A percentile compares a stretch with the other conserved stretches of the same genome.
Evolutionary conservation across 148 eudicot genomes (phyloP).

Genomic region (Vaccinium corymbosum): DNA sequence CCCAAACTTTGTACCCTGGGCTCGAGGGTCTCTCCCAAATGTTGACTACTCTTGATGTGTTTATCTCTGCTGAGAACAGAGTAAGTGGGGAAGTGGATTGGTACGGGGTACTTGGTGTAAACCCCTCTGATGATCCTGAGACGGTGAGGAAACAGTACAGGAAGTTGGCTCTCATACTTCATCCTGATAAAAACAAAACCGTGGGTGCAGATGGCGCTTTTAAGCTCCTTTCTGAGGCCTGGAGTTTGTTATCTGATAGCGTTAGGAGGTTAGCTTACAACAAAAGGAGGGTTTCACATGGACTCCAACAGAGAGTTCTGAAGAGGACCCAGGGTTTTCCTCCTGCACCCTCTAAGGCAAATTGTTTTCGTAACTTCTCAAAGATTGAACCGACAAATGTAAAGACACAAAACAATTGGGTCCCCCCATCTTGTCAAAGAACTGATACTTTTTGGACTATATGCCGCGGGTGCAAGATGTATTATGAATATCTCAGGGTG

Average conservation of each 20-base stretch:
- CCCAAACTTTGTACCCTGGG: slow-evolving; percentile 40
- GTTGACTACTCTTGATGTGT: slow-evolving; percentile 41
- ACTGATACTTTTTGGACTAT: slow-evolving; percentile 78
- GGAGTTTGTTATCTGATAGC: slow-evolving; percentile 63
- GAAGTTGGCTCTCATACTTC: slow-evolving; percentile 60
- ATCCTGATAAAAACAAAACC: slow-evolving; percentile 81
- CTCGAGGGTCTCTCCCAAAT: slow-evolving; percentile 49
- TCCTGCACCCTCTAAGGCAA: slow-evolving; percentile 32
- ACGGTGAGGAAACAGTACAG: slow-evolving; percentile 51
- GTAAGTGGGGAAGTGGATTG: slow-evolving; percentile 55
- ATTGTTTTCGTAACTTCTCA: slow-evolving; percentile 40
- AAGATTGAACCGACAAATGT: slow-evolving; percentile 23
- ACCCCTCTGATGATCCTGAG: slow-evolving; percentile 57
- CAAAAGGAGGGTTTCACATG: slow-evolving; percentile 36
- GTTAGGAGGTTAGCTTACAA: slow-evolving; percentile 55
- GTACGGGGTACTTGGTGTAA: slow-evolving; percentile 69
- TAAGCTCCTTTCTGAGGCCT: slow-evolving; percentile 63
- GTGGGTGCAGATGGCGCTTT: slow-evolving; percentile 80
- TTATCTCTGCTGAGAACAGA: slow-evolving; percentile 44
- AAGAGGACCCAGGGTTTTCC: slow-evolving; percentile 32
- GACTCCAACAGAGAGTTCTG: slow-evolving; percentile 40
- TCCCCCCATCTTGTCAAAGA: slow-evolving; percentile 32
- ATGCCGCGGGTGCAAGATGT: slow-evolving; percentile 70
- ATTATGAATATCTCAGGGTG: slow-evolving; percentile 67
- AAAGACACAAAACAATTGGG: slow-evolving; percentile 32